Conservation (phyloP, 1,139 yeast species). For the Candida tetrigidarum region DNA sequence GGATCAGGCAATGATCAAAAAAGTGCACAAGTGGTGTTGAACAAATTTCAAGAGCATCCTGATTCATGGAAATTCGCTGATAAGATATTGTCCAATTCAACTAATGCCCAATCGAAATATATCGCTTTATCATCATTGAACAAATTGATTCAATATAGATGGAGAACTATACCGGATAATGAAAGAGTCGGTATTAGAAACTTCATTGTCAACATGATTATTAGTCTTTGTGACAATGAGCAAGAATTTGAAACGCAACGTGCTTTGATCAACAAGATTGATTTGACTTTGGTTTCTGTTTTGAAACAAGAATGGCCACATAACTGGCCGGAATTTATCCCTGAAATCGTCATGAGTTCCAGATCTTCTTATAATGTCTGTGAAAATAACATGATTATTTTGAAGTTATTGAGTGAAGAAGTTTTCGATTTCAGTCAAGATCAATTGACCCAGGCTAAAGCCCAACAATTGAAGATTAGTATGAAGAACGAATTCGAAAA, state of each 20-base stretch:
- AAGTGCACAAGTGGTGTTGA: slow-evolving; percentile 80
- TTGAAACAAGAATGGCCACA: slow-evolving; percentile 99
- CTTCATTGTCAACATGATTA: slow-evolving; percentile 89
- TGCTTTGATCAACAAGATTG: slow-evolving; percentile 90
- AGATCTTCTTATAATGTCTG: slow-evolving; percentile 90
- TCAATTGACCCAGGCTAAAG: slow-evolving; percentile 96
- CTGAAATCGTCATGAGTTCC: slow-evolving; percentile 87
- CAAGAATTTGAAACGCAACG: slow-evolving; percentile 73
- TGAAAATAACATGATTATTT: slow-evolving; percentile 94
- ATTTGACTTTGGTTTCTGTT: slow-evolving; percentile 89
- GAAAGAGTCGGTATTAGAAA: slow-evolving; percentile 91
- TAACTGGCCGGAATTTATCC: slow-evolving; percentile 97
- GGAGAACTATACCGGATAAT: slow-evolving; percentile 90
- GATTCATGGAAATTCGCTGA: slow-evolving; percentile 98
- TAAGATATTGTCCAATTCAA: slow-evolving; percentile 77
- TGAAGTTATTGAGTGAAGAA: slow-evolving; percentile 89
- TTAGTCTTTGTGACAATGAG: slow-evolving; percentile 88
- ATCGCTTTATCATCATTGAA: slow-evolving; percentile 91
- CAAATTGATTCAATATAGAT: slow-evolving; percentile 84
- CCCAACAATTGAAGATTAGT: slow-evolving; percentile 76
- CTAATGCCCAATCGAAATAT: slow-evolving; percentile 86
- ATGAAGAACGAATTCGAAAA: slow-evolving; percentile 92
- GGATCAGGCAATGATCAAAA: slow-evolving; percentile 84
- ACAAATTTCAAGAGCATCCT: slow-evolving; percentile 91
- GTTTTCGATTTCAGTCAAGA: slow-evolving; percentile 94